A percentile compares a stretch with the other conserved stretches of the same genome.
phyloP scores from a whole-genome alignment of 345 rosid species.

The Anacardium occidentale region DNA sequence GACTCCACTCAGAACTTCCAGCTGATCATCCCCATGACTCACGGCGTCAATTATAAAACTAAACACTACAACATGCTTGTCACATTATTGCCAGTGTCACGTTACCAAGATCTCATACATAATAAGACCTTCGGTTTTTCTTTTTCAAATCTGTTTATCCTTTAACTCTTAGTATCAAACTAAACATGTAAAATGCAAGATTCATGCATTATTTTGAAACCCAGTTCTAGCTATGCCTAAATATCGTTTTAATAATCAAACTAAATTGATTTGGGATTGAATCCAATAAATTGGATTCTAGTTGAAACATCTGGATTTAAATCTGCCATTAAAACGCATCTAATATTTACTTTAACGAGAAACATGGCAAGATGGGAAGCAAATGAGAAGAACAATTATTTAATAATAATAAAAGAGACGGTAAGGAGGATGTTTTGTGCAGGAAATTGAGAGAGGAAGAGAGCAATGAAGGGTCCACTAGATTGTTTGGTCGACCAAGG shows the following conservation, averaged over 20 bases:
- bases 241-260: too few relatives aligned
- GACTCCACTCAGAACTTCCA: conserved; percentile 21
- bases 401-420: neutral
- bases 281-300: too few relatives aligned
- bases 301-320: too few relatives aligned
- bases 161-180: too few relatives aligned
- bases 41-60: conserved; percentile 19
- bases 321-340: too few relatives aligned
- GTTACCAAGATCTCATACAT: conserved; percentile 9
- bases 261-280: too few relatives aligned
- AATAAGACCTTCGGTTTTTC: neutral
- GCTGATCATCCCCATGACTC: conserved; percentile 16
- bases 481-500: conserved; percentile 10
- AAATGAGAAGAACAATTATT: neutral
- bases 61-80: neutral
- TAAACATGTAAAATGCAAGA: neutral
- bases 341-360: too few relatives aligned
- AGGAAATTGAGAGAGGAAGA: too few relatives aligned
- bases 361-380: neutral
- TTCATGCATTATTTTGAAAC: neutral
- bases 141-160: too few relatives aligned
- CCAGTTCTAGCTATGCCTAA: too few relatives aligned
- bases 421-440: neutral
- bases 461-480: neutral
- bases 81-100: conserved; percentile 13